Evolutionary conservation across 768 basidiomycete species (phyloP), one percentile per base, ranked within the genome.

Genomic region (Grammothele lineata): DNA sequence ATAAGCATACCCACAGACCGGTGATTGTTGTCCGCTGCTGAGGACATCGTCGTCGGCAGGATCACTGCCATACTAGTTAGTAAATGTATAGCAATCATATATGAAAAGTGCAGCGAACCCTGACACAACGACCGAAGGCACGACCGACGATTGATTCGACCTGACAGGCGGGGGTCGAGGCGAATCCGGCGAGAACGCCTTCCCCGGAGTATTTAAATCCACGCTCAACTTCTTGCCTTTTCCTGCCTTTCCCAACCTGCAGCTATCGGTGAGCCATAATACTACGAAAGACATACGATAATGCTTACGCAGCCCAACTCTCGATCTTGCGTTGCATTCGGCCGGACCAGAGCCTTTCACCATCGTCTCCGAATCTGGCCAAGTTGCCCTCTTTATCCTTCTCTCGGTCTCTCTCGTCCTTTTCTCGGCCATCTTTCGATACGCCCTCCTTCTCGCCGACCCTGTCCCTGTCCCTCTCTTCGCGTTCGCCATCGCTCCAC

Each of bases 1-100:
- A 12, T 34, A 33, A 23, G 21, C 32, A 26, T 23, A 58, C 76
- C 57, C 62, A 83, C 86, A 81, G 51, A 77, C 67, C 5, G 87
- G 85, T 21, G 87, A 91, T 1, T 74, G 78, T 58, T 87, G 87
- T 1, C 85, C 86, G 57, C 87, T 89, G 61, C 87, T 89, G 40
- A 85, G 64, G n/a, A 83, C 65, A 12, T 85, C 85, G 17, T 79
- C 77, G 10, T 86, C 84, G 7, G 60, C 64, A 63, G 38, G 45
- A 25, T 43, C 45, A 22, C 52, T 50, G 12, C 34, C 27, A 23
- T 18, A 25, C 8, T 36, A 22, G 25, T 24, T 36, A 19, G 40
- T 50, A 19, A 50, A 38, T 17, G 12, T 35, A 24, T 3, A 30
- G 27, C 27, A 30, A 7, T 7, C 8, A 30, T 7, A 30, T 30